Evolutionary conservation across 306 rosid species (phyloP), one percentile per base, ranked within the genome.

Genomic region (Styphnolobium japonicum): DNA sequence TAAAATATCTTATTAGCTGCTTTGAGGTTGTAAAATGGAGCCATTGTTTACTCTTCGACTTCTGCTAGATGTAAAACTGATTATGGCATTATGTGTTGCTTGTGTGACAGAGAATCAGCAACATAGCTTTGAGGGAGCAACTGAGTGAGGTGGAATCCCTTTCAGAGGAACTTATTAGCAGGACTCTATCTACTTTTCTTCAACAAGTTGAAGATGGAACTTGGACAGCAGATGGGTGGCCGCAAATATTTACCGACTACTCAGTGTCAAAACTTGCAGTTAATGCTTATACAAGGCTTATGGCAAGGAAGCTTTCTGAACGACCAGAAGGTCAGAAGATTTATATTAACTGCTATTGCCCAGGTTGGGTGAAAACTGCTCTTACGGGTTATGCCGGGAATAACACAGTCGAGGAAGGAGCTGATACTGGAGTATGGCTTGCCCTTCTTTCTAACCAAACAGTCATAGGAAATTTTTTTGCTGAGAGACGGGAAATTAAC

Each of bases 371-470:
- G 64, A 89, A 89, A 85, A 89, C 92, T 52, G 86, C 92, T 27
- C 85, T 89, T 86, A 89, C 92, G 2, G 89, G 90, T 42, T 89
- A 68, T 76, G 89, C 89, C 29, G 92, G 92, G 72, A 86, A 82
- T 72, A 72, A 86, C 46, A 72, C 90, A 33, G 87, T 80, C 0
- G 92, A 89, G 77, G 92, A 85, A 52, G 92, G 90, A 51, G 92
- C 92, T 52, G 92, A 89, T 80, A 86, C 92, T 69, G 92, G 83
- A n/a, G 90, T 89, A 3, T 89, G 92, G 92, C 90, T 89, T 71
- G 83, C 90, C 76, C 81, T 89, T 65, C 90, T 89, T 65, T 89
- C 90, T 4, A 90, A 89, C 68, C 92, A 82, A 71, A 86, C 90
- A 56, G 43, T 89, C 34, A 82, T 84, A 0, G 92, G 92, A 15